Conservation (phyloP, 192 early-diverging fungal genomes). For the Coemansia sp. region DNA sequence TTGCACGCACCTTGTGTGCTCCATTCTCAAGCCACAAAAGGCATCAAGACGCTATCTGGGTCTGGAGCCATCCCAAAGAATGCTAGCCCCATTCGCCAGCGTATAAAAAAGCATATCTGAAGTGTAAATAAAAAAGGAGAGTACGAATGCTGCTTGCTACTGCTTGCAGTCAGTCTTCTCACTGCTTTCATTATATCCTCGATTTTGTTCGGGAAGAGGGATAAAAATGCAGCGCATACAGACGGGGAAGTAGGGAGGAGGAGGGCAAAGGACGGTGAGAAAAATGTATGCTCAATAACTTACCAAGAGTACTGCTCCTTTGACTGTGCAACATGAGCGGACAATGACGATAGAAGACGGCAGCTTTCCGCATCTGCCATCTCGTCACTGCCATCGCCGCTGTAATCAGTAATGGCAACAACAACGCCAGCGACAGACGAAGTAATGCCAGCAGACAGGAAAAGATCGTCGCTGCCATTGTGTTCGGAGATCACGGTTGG, state of each 20-base stretch:
- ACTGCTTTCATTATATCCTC: neutral
- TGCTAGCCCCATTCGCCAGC: neutral
- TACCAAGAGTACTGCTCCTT: constrained; percentile 51
- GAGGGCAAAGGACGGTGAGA: neutral
- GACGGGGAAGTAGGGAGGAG: neutral
- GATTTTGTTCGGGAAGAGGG: neutral
- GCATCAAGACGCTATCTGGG: neutral
- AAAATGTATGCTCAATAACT: constrained; percentile 10
- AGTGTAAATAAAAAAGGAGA: too few relatives aligned
- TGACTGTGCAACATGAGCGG: constrained; percentile 51
- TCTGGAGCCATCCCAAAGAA: neutral
- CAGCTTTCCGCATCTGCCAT: constrained; percentile 4
- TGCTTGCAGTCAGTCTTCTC: neutral
- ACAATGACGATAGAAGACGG: constrained; percentile 24
- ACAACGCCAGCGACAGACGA: neutral
- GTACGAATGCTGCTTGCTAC: neutral
- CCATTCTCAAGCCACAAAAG: constrained; percentile 11
- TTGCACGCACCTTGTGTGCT: neutral
- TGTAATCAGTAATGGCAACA: constrained; percentile 3
- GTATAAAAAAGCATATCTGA: too few relatives aligned
- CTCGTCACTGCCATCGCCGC: neutral
- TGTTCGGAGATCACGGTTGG: constrained; percentile 45
- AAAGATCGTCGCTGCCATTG: constrained; percentile 16
- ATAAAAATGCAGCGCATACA: constrained; percentile 1
- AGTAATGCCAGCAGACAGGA: neutral